phyloP scores from a whole-genome alignment of 2,329 filamentous ascomycete species.

The Ceratocystis alfenasii region DNA sequence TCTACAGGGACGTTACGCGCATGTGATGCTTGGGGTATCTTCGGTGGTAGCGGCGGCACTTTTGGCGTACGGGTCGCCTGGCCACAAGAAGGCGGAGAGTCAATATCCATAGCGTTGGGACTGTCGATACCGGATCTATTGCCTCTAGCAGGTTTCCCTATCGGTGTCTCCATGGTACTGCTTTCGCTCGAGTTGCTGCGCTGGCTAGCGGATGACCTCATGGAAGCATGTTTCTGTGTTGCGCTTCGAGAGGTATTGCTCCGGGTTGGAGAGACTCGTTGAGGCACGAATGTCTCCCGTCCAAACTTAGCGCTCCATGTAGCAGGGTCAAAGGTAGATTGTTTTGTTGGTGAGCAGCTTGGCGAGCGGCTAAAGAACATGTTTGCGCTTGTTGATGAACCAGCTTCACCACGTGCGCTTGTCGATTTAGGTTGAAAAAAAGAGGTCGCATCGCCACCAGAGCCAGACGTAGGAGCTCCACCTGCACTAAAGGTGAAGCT shows the following conservation, averaged over 20 bases:
- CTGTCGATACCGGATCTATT: constrained; percentile 31
- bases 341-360: constrained; percentile 15
- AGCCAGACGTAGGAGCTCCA: neutral
- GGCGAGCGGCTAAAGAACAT: neutral
- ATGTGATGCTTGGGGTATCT: constrained; percentile 22
- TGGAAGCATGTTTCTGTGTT: constrained; percentile 8
- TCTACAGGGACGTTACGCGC: constrained; percentile 47
- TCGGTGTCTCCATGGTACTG: neutral
- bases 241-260: constrained; percentile 13
- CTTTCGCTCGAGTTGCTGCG: constrained; percentile 11
- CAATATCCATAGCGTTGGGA: constrained; percentile 54
- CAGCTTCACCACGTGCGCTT: constrained; percentile 6
- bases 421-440: constrained; percentile 13
- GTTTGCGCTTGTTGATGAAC: constrained; percentile 7
- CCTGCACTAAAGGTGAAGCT: constrained; percentile 23
- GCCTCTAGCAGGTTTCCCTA: neutral
- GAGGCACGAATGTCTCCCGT: constrained; percentile 42
- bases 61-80: constrained; percentile 25
- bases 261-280: constrained; percentile 17
- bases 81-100: constrained; percentile 34
- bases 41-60: constrained; percentile 23
- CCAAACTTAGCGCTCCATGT: constrained; percentile 45
- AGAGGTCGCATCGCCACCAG: constrained; percentile 6
- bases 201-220: constrained; percentile 12
- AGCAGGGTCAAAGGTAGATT: constrained; percentile 36